These are phyloP conservation scores for Clonostachys byssicola DNA, from an alignment of 2,329 filamentous ascomycete genomes.

Conservation along the genomic window DNA sequence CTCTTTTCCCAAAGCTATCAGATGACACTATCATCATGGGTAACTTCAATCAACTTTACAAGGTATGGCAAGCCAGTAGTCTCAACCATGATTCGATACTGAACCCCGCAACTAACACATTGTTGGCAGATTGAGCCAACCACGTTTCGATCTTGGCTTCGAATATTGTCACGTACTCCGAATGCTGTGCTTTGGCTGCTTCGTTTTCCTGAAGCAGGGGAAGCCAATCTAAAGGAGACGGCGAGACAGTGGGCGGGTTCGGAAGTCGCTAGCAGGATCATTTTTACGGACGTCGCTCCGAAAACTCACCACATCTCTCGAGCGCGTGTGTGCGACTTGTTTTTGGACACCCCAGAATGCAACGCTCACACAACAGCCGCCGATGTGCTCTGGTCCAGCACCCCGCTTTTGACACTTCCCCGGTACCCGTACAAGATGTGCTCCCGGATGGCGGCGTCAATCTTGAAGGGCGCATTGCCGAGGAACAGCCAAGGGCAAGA, in stretches of 20 bases:
- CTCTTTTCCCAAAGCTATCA: constrained; percentile 77
- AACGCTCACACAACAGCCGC: constrained; percentile 98
- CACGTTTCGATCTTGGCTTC: constrained; percentile 92
- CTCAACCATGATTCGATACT: too few relatives aligned
- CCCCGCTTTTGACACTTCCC: constrained; percentile 83
- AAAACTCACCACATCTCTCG: constrained; percentile 92
- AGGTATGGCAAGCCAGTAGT: constrained; percentile 53
- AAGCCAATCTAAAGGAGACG: constrained; percentile 76
- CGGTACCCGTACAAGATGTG: constrained; percentile 99
- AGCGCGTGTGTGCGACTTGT: constrained; percentile 87
- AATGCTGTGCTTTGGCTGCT: constrained; percentile 93
- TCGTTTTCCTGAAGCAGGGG: constrained; percentile 92
- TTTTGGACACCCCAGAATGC: constrained; percentile 95
- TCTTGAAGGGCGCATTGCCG: constrained; percentile 84
- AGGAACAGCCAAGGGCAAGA: constrained; percentile 60
- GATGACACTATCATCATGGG: constrained; percentile 88
- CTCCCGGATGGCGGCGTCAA: constrained; percentile 94
- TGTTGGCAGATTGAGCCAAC: constrained; percentile 81
- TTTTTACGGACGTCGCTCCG: constrained; percentile 95
- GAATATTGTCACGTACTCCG: constrained; percentile 79
- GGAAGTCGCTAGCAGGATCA: constrained; percentile 79
- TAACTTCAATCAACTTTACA: constrained; percentile 98
- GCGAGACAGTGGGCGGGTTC: constrained; percentile 80
- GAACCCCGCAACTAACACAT: background rate
- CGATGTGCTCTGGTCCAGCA: constrained; percentile 94